Percentiles rank a stretch among this genome's conserved stretches.
Conservation (phyloP, 1,284 basidiomycete species). For the Termitomyces sp. region DNA sequence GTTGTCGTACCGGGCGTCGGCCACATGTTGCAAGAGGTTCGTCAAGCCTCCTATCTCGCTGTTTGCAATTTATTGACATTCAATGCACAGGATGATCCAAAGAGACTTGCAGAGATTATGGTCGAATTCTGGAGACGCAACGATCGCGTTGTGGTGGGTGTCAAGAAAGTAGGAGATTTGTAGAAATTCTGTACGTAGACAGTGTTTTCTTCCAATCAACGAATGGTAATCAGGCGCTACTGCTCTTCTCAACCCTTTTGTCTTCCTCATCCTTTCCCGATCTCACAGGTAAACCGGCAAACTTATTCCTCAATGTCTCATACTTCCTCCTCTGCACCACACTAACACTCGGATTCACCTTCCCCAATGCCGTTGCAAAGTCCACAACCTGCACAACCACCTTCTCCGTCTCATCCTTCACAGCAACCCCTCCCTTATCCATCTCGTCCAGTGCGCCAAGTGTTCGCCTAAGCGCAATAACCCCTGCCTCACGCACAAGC, state of each 20-base stretch:
- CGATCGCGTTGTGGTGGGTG: conserved; percentile 64
- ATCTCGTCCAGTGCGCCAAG: conserved; percentile 63
- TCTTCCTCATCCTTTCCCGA: conserved; percentile 32
- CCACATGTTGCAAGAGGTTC: conserved; percentile 91
- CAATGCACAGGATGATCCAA: conserved; percentile 73
- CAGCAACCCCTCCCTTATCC: conserved; percentile 30
- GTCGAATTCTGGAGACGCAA: conserved; percentile 91
- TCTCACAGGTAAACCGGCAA: conserved; percentile 65
- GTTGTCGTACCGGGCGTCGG: conserved; percentile 83
- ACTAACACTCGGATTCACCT: conserved; percentile 87
- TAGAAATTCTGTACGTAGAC: conserved; percentile 19
- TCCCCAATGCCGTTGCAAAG: conserved; percentile 73
- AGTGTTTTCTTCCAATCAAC: not conserved
- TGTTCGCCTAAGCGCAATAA: conserved; percentile 72
- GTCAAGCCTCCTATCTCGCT: not conserved
- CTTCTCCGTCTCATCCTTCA: conserved; percentile 13
- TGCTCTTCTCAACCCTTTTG: conserved; percentile 17
- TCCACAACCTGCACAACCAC: conserved; percentile 60
- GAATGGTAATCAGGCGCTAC: not conserved
- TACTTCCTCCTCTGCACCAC: conserved; percentile 79
- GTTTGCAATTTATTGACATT: not conserved
- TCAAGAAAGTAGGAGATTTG: conserved; percentile 79
- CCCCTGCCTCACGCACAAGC: conserved; percentile 86
- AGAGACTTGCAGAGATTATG: conserved; percentile 70
- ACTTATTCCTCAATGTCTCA: conserved; percentile 72